Conservation (phyloP, 2,329 filamentous ascomycete genomes). For the Capronia americana region DNA sequence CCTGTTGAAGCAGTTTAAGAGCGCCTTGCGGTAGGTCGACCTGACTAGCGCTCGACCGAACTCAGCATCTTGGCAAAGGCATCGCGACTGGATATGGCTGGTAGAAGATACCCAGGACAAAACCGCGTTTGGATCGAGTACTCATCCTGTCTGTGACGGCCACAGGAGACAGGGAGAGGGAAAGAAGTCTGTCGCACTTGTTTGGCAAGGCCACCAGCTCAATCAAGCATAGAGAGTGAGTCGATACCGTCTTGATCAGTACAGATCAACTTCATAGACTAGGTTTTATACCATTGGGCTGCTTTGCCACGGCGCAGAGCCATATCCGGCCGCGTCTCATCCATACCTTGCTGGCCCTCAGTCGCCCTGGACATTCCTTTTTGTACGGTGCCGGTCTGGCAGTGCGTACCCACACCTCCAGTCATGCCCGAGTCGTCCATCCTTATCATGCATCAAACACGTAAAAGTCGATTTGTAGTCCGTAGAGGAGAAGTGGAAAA, state of each 20-base stretch:
- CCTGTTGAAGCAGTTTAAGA: slow-evolving; percentile 30
- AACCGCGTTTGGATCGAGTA: background rate
- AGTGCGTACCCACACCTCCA: background rate
- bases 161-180: background rate
- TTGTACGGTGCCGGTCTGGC: background rate
- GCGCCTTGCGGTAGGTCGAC: slow-evolving; percentile 19
- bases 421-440: slow-evolving; percentile 10
- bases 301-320: background rate
- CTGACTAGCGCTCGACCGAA: background rate
- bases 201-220: background rate
- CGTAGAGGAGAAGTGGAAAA: slow-evolving; percentile 1
- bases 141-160: background rate
- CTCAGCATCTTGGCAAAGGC: no score
- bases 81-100: background rate
- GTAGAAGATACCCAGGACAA: no score
- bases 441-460: slow-evolving; percentile 14
- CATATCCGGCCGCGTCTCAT: background rate
- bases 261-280: slow-evolving; percentile 2
- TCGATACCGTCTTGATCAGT: slow-evolving; percentile 6
- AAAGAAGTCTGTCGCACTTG: background rate
- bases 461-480: slow-evolving; percentile 3
- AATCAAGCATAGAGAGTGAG: background rate
- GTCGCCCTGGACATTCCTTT: background rate
- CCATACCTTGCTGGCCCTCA: background rate
- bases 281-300: background rate